phyloP scores from a whole-genome alignment of 257 asterid species.

The Leptodermis oblonga region DNA sequence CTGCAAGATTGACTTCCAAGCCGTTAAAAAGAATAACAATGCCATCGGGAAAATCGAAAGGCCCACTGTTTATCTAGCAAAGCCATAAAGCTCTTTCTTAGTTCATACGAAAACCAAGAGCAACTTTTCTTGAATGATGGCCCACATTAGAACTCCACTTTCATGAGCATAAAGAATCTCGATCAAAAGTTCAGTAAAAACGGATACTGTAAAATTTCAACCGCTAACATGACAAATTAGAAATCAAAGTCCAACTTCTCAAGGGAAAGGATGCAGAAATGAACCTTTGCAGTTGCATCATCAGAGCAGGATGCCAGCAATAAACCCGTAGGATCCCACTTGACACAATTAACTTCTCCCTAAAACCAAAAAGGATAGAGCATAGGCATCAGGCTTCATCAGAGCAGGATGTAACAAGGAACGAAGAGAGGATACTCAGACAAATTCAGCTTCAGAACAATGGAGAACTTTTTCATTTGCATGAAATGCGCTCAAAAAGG shows the following conservation, averaged over 20 bases:
- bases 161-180: background rate
- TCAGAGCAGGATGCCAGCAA: slow-evolving; percentile 37
- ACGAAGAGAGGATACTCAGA: background rate
- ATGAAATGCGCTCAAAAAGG: background rate
- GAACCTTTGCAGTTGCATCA: slow-evolving; percentile 31
- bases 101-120: background rate
- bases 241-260: background rate
- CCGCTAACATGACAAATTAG: background rate
- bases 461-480: background rate
- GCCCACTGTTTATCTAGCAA: background rate
- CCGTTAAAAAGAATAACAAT: background rate
- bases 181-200: background rate
- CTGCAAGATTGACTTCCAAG: slow-evolving; percentile 19
- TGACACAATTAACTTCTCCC: slow-evolving; percentile 40
- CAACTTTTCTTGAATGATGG: background rate
- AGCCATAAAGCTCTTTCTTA: background rate
- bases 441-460: background rate
- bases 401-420: background rate
- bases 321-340: slow-evolving; percentile 32
- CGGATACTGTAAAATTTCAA: background rate
- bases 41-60: background rate
- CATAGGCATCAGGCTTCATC: background rate
- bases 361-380: slow-evolving; percentile 7
- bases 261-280: background rate
- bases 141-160: background rate